Evolutionary conservation across 1,139 yeast species (phyloP).

Genomic region (Kurtzmaniella quercitrusa): DNA sequence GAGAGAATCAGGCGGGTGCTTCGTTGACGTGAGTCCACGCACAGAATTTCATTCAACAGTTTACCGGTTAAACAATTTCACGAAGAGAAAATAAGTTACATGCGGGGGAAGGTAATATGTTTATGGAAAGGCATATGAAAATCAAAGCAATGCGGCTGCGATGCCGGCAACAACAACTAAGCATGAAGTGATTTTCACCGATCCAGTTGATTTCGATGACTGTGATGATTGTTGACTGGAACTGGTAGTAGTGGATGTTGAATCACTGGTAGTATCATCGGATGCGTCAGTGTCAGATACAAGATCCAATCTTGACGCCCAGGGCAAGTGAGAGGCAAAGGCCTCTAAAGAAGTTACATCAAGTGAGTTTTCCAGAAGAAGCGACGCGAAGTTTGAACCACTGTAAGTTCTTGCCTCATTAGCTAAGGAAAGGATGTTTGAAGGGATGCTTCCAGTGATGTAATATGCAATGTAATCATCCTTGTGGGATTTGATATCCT

Average conservation of each 20-base stretch:
- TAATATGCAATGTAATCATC: constrained; percentile 21
- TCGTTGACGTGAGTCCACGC: neutral
- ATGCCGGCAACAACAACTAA: neutral
- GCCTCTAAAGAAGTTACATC: constrained; percentile 20
- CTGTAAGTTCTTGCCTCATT: constrained; percentile 23
- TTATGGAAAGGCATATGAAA: neutral
- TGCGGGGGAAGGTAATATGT: neutral
- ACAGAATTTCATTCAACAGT: neutral
- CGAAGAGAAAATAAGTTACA: neutral
- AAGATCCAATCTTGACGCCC: constrained; percentile 17
- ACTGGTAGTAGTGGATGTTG: neutral
- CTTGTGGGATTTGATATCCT: constrained; percentile 21
- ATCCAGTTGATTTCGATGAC: neutral
- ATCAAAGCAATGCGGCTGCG: neutral
- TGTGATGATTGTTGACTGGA: neutral
- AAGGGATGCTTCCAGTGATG: constrained; percentile 24
- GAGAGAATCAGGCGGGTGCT: neutral
- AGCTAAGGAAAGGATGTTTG: constrained; percentile 21
- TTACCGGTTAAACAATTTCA: neutral
- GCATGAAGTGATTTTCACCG: neutral
- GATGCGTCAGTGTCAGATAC: neutral
- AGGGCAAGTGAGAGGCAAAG: constrained; percentile 33
- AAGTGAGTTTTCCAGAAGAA: constrained; percentile 19
- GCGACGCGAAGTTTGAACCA: constrained; percentile 38
- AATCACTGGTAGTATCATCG: neutral